phyloP scores from a whole-genome alignment of 2,329 filamentous ascomycete species.

The Ascochyta koolunga region DNA sequence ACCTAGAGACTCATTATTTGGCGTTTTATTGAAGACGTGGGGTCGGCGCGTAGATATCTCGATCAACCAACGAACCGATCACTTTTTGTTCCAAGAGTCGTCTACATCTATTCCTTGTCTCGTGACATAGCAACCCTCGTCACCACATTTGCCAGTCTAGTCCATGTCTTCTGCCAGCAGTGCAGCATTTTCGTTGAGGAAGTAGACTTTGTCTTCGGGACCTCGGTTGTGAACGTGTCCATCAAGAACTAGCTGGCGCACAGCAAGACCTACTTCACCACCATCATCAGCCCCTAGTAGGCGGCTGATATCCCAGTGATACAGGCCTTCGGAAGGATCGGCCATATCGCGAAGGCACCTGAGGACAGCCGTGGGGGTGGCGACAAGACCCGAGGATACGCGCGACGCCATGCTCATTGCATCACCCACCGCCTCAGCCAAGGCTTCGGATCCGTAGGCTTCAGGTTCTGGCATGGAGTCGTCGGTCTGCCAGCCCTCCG shows the following conservation, averaged over 20 bases:
- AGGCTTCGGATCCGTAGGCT: background rate
- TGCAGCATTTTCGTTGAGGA: background rate
- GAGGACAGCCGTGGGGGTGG: background rate
- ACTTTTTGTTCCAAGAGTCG: background rate
- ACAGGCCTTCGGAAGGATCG: background rate
- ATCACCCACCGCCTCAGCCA: background rate
- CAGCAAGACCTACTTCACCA: background rate
- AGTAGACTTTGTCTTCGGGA: background rate
- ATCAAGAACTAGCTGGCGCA: background rate
- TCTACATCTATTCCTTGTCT: too few relatives aligned
- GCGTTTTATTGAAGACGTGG: background rate
- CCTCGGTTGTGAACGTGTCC: background rate
- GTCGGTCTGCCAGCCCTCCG: background rate
- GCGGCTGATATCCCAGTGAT: background rate
- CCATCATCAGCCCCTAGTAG: background rate
- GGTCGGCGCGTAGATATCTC: background rate
- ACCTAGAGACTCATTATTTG: background rate
- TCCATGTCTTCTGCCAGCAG: background rate
- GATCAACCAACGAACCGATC: background rate
- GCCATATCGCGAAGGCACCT: background rate
- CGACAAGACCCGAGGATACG: background rate
- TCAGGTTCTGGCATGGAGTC: constrained; percentile 10
- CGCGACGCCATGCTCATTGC: background rate
- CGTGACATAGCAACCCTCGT: background rate
- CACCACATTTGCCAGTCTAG: background rate